A percentile compares a stretch with the other conserved stretches of the same genome.
phyloP scores from a whole-genome alignment of 257 asterid species.

The Penstemon barbatus region DNA sequence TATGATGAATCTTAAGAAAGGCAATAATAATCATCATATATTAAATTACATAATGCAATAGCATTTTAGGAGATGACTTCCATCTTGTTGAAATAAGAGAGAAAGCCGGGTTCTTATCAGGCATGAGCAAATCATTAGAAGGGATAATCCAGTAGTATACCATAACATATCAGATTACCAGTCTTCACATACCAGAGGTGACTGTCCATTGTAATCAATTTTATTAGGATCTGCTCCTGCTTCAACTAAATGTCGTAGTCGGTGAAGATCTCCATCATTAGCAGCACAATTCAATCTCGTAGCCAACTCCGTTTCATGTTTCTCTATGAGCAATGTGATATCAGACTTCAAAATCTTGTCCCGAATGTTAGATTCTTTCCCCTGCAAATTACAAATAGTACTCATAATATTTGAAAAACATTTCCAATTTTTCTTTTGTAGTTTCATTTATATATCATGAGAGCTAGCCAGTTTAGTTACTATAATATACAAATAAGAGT shows the following conservation, averaged over 20 bases:
- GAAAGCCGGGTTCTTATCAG: background rate
- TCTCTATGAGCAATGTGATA: slow-evolving; percentile 45
- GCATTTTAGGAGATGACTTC: background rate
- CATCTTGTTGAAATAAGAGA: background rate
- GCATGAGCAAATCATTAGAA: background rate
- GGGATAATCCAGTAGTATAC: background rate
- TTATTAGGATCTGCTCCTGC: slow-evolving; percentile 67
- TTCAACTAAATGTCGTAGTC: slow-evolving; percentile 42
- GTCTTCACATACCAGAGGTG: slow-evolving; percentile 55
- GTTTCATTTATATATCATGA: too few relatives aligned
- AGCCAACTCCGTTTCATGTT: slow-evolving; percentile 64
- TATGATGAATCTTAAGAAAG: background rate
- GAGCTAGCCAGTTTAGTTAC: too few relatives aligned
- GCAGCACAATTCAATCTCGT: slow-evolving; percentile 71
- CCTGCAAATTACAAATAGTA: slow-evolving; percentile 37
- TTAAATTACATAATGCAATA: background rate
- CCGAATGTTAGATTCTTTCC: slow-evolving; percentile 43
- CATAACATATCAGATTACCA: too few relatives aligned
- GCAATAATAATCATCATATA: background rate
- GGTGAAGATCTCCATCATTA: slow-evolving; percentile 59
- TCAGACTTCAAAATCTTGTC: slow-evolving; percentile 51
- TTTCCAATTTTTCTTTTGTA: too few relatives aligned
- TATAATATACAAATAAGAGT: too few relatives aligned
- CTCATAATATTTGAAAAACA: too few relatives aligned
- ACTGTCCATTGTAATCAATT: slow-evolving; percentile 60